Percentiles rank a stretch among this genome's conserved stretches.
These are phyloP conservation scores for Meripilus lineatus DNA, from an alignment of 1,284 basidiomycete species.

Conservation along the genomic window DNA sequence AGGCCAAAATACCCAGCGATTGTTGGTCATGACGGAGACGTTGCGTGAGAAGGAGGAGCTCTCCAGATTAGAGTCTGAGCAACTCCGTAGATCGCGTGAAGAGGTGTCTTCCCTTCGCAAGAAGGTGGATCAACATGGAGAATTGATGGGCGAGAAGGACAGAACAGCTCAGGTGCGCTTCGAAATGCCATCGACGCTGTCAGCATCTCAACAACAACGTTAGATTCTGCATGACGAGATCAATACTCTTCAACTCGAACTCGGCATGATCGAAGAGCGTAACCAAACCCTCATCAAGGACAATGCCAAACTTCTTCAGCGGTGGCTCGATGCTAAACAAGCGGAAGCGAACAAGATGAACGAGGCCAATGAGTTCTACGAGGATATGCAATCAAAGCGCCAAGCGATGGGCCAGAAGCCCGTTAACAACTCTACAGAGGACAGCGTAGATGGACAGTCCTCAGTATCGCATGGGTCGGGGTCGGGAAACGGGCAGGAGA, in stretches of 20 bases:
- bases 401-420: slow-evolving; percentile 40
- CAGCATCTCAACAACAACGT: too few species aligned
- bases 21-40: slow-evolving; percentile 91
- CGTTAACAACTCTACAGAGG: slow-evolving; percentile 14
- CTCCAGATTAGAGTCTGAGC: slow-evolving; percentile 73
- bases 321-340: slow-evolving; percentile 95
- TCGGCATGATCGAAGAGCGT: slow-evolving; percentile 83
- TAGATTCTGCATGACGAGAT: slow-evolving; percentile 95
- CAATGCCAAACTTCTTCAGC: slow-evolving; percentile 90
- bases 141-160: slow-evolving; percentile 86
- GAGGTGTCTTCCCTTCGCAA: slow-evolving; percentile 67
- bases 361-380: slow-evolving; percentile 81
- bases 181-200: slow-evolving; percentile 1
- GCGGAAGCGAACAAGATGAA: slow-evolving; percentile 94
- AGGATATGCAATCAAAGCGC: slow-evolving; percentile 70
- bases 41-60: slow-evolving; percentile 88
- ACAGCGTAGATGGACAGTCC: slow-evolving; percentile 20
- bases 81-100: slow-evolving; percentile 63
- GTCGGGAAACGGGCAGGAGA: slow-evolving; percentile 33
- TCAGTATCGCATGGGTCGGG: slow-evolving; percentile 17
- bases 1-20: slow-evolving; percentile 89
- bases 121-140: slow-evolving; percentile 81
- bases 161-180: slow-evolving; percentile 79
- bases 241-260: slow-evolving; percentile 84
- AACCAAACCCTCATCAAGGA: slow-evolving; percentile 85